Evolutionary conservation across 1,284 basidiomycete genomes (phyloP), one percentile per base, ranked within the genome.

Genomic region (Malassezia caprae): DNA sequence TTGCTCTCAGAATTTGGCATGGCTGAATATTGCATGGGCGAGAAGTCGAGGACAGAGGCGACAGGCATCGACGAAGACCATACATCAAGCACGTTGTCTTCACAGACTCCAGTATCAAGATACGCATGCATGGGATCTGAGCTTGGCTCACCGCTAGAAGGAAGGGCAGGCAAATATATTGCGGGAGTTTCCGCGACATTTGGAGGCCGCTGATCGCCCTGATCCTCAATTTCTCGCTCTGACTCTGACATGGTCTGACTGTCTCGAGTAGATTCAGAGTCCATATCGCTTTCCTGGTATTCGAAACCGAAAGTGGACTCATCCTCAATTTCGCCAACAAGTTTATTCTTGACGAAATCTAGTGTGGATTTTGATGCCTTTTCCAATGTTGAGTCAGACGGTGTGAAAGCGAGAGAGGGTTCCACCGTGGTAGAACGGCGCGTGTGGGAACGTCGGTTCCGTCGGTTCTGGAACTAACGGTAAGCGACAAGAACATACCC

Each of bases 401-500:
- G 2, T 5, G 23, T 11, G 13, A 21, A 37, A 13, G 21, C 13
- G 15, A 39, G 8, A 15, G 19, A 17, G 2, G 32, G 21, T 10
- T 48, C 34, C 5, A 39, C 13, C 4, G 17, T 48, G 23, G 19
- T 39, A 3, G 46, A 24, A 10, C 46, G 46, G 8, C 46, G 31
- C 2, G 46, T n/a, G 34, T 37, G n/a, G 0, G 41, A 24, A 13
- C 49, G 48, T 4, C 52, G 39, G 35, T 56, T 56, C 12, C 53
- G 51, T n/a, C 54, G 30, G 31, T 58, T 58, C 15, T 53, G 51
- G 27, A 58, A 53, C 48, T 51, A 27, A 13, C 15, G 6, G 8
- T 40, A 2, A 56, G 44, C n/a, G 23, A 2, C 1, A 7, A 26
- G n/a, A 28, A 70, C 70, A 63, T 53, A 72, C 70, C 71, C 69